phyloP scores from a whole-genome alignment of 176 grass and related monocot genomes.

The Elymus sibiricus region DNA sequence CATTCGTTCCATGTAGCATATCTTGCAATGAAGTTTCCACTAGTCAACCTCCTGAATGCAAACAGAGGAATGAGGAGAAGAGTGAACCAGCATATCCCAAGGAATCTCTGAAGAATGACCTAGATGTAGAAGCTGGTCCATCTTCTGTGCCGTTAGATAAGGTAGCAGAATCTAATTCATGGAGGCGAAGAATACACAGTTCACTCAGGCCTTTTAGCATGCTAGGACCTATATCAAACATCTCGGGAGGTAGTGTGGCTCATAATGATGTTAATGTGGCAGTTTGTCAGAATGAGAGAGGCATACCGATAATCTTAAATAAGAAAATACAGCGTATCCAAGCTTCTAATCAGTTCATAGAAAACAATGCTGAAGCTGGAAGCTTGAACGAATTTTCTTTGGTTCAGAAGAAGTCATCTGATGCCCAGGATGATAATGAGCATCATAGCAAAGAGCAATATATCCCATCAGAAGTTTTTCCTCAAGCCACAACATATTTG shows the following conservation, averaged over 20 bases:
- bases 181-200: slow-evolving; percentile 25
- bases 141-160: slow-evolving; percentile 24
- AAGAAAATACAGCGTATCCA: slow-evolving; percentile 45
- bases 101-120: slow-evolving; percentile 26
- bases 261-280: slow-evolving; percentile 20
- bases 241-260: slow-evolving; percentile 21
- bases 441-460: slow-evolving; percentile 27
- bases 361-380: slow-evolving; percentile 36
- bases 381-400: slow-evolving; percentile 27
- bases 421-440: slow-evolving; percentile 5
- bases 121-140: slow-evolving; percentile 21
- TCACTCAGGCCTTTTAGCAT: slow-evolving; percentile 57
- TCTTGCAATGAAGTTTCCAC: slow-evolving; percentile 39
- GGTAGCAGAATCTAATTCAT: slow-evolving; percentile 18
- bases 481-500: slow-evolving; percentile 16
- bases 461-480: slow-evolving; percentile 5
- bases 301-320: slow-evolving; percentile 37
- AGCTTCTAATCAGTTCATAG: slow-evolving; percentile 34
- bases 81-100: slow-evolving; percentile 11
- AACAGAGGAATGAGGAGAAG: slow-evolving; percentile 22
- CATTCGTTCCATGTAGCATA: slow-evolving; percentile 82
- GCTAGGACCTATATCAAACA: slow-evolving; percentile 25
- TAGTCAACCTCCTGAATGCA: slow-evolving; percentile 26
- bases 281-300: slow-evolving; percentile 29
- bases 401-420: slow-evolving; percentile 19